Evolutionary conservation across 805 yeast species (phyloP), one percentile per base, ranked within the genome.

Genomic region (Tetrapisispora pingtungensis): DNA sequence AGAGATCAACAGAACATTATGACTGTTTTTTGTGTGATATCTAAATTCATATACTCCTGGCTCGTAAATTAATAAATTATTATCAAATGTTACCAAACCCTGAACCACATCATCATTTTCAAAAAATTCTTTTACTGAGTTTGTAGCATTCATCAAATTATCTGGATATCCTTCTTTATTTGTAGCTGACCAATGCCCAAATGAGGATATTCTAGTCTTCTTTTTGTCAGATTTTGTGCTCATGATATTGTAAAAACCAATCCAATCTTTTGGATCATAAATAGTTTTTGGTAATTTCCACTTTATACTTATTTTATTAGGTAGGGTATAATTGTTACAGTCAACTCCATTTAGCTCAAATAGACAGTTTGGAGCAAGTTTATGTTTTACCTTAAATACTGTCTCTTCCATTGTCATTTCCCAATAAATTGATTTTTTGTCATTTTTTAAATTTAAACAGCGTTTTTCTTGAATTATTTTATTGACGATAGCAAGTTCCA

Each of bases 211-310:
- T 33, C 71, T 62, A 0, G 93, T 83, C 22, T 68, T 71, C 35
- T 71, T 71, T 41, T 78, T 69, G 15, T 80, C 74, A 24, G 67
- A 66, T 3, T 78, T 72, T 14, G 84, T 77, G 47, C 74, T 81
- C 24, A 75, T 64, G 7, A 81, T 73, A 42, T 75, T 74, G 62
- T 84, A 84, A 24, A 84, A 61, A 0, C 93, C 94, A 50, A 84
- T 73, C 95, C 95, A 84, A 57, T 83, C 89, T 38, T 68, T 69
- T 0, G 63, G 43, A n/a, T 75, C 64, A 49, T 74, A 78, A 20
- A 55, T 47, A 3, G 62, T 65, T 3, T 31, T 37, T 1, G 84
- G 81, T 1, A 80, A 66, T 22, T 61, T 57, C 80, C 84, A 84
- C 18, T 61, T 55, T 4, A 81, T 72, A 18, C 56, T 57, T 20